phyloP scores from a whole-genome alignment of 495 filamentous ascomycete genomes.

The Platismatia glauca region DNA sequence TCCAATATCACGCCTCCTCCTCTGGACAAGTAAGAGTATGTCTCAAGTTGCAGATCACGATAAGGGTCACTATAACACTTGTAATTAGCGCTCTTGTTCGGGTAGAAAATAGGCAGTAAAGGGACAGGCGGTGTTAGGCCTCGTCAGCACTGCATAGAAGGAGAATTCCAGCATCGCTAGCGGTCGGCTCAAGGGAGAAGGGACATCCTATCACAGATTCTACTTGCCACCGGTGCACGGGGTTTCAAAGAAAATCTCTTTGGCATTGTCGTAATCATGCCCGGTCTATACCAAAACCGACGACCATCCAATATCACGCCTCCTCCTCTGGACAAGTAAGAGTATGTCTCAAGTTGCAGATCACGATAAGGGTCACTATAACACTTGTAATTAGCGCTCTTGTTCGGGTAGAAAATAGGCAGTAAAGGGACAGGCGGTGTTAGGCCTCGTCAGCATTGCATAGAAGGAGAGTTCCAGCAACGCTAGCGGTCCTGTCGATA shows the following conservation, averaged over 20 bases:
- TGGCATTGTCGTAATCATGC: neutral
- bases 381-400: no score
- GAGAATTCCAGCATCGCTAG: neutral
- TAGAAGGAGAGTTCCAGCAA: neutral
- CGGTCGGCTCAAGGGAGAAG: neutral
- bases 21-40: no score
- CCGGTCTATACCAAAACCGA: neutral
- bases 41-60: no score
- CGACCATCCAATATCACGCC: no score
- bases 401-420: neutral
- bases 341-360: no score
- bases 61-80: no score
- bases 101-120: neutral
- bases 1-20: no score
- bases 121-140: neutral
- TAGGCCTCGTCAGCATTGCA: neutral
- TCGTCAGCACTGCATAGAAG: neutral
- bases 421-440: neutral
- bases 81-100: no score
- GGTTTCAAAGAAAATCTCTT: neutral
- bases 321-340: no score
- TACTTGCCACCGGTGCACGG: neutral
- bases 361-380: no score
- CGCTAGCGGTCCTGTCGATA: neutral
- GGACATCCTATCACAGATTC: neutral